A percentile compares a stretch with the other conserved stretches of the same genome.
phyloP scores from a whole-genome alignment of 441 rosid species.

The Erodium trifolium region DNA sequence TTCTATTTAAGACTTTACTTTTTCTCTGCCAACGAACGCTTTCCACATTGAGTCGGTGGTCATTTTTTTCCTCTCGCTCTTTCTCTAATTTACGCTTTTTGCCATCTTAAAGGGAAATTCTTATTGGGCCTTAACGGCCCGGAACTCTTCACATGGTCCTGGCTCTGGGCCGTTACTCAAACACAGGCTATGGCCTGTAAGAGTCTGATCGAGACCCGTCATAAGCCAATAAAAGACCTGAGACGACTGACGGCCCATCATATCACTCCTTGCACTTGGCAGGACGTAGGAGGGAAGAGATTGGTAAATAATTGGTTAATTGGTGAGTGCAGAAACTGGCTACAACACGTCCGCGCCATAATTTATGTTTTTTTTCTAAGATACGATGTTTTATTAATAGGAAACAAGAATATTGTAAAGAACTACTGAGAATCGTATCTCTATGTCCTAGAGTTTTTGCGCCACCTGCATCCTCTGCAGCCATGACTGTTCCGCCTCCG shows the following conservation, averaged over 20 bases:
- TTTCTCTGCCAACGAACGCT: conserved; percentile 8
- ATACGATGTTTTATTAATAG: too few relatives aligned
- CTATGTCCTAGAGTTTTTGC: too few relatives aligned
- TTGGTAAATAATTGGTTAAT: too few relatives aligned
- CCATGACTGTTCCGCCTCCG: too few relatives aligned
- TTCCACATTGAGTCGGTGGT: conserved; percentile 1
- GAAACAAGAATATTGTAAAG: too few relatives aligned
- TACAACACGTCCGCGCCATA: too few relatives aligned
- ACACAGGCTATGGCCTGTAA: neutral
- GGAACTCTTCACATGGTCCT: neutral
- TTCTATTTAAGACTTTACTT: conserved; percentile 14
- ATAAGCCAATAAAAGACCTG: neutral
- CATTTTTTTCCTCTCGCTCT: neutral
- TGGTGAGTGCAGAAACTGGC: too few relatives aligned
- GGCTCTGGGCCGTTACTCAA: neutral
- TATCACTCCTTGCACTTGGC: too few relatives aligned
- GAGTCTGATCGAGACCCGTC: neutral
- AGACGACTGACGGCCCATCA: neutral
- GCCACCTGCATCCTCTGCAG: too few relatives aligned
- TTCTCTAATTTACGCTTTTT: neutral
- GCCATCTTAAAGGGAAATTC: neutral
- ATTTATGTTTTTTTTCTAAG: too few relatives aligned
- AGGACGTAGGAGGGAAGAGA: too few relatives aligned
- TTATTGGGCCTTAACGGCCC: neutral
- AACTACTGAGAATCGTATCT: too few relatives aligned